These are phyloP conservation scores for Chalciporus sphaerocephalus DNA, from an alignment of 768 basidiomycete genomes.

Conservation along the genomic window DNA sequence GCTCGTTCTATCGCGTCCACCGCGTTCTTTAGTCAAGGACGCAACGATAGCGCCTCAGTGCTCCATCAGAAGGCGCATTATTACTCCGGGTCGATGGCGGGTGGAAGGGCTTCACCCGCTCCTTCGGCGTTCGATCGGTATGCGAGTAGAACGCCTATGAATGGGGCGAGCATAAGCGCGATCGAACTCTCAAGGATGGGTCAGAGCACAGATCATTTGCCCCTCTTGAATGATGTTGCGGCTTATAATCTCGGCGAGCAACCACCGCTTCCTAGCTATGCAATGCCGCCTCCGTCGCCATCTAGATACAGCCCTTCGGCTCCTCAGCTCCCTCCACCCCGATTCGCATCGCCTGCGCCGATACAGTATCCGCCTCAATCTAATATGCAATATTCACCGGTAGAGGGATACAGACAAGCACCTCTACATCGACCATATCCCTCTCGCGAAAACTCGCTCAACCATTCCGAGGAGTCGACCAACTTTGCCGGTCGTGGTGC, in stretches of 20 bases:
- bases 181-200: slow-evolving; percentile 59
- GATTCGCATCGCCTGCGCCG: slow-evolving; percentile 38
- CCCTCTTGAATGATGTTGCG: slow-evolving; percentile 43
- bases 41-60: slow-evolving; percentile 35
- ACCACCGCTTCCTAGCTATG: slow-evolving; percentile 26
- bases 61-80: slow-evolving; percentile 41
- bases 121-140: slow-evolving; percentile 56
- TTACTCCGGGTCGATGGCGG: slow-evolving; percentile 33
- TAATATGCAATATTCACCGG: slow-evolving; percentile 23
- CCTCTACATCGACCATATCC: slow-evolving; percentile 57
- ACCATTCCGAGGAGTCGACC: slow-evolving; percentile 17
- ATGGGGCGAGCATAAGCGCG: slow-evolving; percentile 28
- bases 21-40: slow-evolving; percentile 42
- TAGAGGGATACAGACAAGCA: slow-evolving; percentile 49
- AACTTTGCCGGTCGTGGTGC: slow-evolving; percentile 32
- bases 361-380: slow-evolving; percentile 37
- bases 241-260: slow-evolving; percentile 13
- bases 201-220: slow-evolving; percentile 48
- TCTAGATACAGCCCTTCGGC: slow-evolving; percentile 30
- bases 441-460: slow-evolving; percentile 12
- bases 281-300: slow-evolving; percentile 17
- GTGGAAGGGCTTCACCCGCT: slow-evolving; percentile 37
- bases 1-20: slow-evolving; percentile 66
- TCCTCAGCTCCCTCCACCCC: slow-evolving; percentile 28
- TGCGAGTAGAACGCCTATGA: slow-evolving; percentile 44